Percentiles rank a stretch among this genome's conserved stretches.
Conservation (phyloP, 1,139 yeast species). For the Citeromyces siamensis region DNA sequence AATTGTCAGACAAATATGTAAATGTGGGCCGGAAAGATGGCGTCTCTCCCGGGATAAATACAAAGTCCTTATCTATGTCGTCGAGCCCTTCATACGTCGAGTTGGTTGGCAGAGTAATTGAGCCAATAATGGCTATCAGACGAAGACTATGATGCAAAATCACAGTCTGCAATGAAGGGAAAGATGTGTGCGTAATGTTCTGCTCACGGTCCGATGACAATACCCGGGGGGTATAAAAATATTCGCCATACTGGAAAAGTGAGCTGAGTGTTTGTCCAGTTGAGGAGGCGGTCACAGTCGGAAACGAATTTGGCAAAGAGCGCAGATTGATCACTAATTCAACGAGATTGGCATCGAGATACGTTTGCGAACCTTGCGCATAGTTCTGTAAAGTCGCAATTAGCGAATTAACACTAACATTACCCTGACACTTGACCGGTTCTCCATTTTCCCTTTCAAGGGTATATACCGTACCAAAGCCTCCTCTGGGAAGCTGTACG, state of each 20-base stretch:
- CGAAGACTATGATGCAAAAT: conserved; percentile 30
- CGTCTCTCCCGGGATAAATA: conserved; percentile 12
- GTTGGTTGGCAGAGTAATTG: conserved; percentile 16
- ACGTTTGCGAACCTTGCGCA: conserved; percentile 37
- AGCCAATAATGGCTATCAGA: conserved; percentile 23
- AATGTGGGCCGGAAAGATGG: conserved; percentile 4
- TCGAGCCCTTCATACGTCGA: conserved; percentile 8
- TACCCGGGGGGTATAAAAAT: not conserved
- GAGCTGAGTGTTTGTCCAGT: not conserved
- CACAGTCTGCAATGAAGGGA: conserved; percentile 32
- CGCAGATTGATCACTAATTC: conserved; percentile 36
- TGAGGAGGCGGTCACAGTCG: not conserved
- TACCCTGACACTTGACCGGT: conserved; percentile 4
- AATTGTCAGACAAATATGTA: not conserved
- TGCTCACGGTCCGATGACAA: not conserved
- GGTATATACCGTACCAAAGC: not conserved
- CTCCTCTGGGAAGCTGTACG: conserved; percentile 14
- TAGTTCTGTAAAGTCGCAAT: conserved; percentile 24
- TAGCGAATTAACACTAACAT: conserved; percentile 28
- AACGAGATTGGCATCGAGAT: conserved; percentile 41
- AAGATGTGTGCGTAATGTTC: conserved; percentile 11
- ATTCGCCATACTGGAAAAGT: not conserved
- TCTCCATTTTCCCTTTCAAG: not conserved
- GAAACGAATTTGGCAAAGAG: conserved; percentile 9
- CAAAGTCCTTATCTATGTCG: conserved; percentile 10